Conservation (phyloP, 768 basidiomycete species). For the Zangia roseola region DNA sequence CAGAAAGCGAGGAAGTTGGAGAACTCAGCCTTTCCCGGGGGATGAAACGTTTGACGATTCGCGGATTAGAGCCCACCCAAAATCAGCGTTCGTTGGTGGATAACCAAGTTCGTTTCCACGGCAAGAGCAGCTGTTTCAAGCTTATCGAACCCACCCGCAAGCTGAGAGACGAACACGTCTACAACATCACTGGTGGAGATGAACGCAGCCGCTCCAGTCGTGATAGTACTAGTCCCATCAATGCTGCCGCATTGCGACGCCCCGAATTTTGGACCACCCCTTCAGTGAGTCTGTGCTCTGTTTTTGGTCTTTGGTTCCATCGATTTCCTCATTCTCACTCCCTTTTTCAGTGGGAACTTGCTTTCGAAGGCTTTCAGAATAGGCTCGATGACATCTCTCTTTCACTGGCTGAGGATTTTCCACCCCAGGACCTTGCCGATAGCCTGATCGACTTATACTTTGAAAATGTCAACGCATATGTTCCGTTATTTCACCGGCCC, state of each 20-base stretch:
- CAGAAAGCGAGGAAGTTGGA: slow-evolving; percentile 37
- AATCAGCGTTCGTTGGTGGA: slow-evolving; percentile 32
- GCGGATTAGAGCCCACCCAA: slow-evolving; percentile 38
- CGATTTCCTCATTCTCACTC: neutral
- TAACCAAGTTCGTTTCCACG: slow-evolving; percentile 55
- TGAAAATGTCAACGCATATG: slow-evolving; percentile 50
- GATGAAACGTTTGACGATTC: slow-evolving; percentile 35
- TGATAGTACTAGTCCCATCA: slow-evolving; percentile 20
- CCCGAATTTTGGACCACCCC: slow-evolving; percentile 58
- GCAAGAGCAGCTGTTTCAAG: slow-evolving; percentile 56
- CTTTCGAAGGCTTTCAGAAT: slow-evolving; percentile 46
- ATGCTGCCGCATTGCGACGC: slow-evolving; percentile 34
- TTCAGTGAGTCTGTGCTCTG: slow-evolving; percentile 39
- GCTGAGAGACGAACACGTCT: slow-evolving; percentile 50
- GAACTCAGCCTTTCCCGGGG: slow-evolving; percentile 41
- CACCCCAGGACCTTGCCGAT: slow-evolving; percentile 58
- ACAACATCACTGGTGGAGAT: slow-evolving; percentile 31
- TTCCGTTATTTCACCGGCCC: slow-evolving; percentile 70
- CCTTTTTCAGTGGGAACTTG: slow-evolving; percentile 54
- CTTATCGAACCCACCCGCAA: slow-evolving; percentile 54
- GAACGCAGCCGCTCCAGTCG: slow-evolving; percentile 14
- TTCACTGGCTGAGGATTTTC: slow-evolving; percentile 48
- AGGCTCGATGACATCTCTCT: slow-evolving; percentile 27
- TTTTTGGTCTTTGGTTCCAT: neutral
- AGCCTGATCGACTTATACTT: slow-evolving; percentile 72